A percentile compares a stretch with the other conserved stretches of the same genome.
Conservation (phyloP, 805 yeast genomes). For the Torulaspora indica region DNA sequence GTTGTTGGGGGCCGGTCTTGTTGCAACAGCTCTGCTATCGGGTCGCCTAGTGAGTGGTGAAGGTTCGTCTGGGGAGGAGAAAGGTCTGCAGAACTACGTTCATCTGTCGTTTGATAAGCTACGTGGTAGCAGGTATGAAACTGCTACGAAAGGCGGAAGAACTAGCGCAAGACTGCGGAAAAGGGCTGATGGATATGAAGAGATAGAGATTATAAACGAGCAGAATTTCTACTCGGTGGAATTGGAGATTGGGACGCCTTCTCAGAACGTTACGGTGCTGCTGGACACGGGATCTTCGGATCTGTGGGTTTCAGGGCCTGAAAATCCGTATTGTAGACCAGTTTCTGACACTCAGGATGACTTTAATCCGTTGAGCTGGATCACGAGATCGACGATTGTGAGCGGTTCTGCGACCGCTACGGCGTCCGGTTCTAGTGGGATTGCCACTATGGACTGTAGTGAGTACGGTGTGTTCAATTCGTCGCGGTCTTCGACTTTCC, state of each 20-base stretch:
- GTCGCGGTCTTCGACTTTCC: conserved; percentile 22
- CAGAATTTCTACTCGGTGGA: conserved; percentile 43
- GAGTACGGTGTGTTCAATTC: conserved; percentile 37
- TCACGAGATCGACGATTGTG: conserved; percentile 20
- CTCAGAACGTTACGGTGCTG: conserved; percentile 46
- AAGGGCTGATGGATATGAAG: conserved; percentile 15
- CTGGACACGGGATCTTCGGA: conserved; percentile 70
- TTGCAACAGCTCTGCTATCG: conserved; percentile 3
- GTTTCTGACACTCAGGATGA: conserved; percentile 1
- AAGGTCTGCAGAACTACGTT: conserved; percentile 2
- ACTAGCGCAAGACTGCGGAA: conserved; percentile 11
- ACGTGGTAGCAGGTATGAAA: conserved; percentile 22
- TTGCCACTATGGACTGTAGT: conserved; percentile 38
- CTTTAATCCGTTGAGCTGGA: conserved; percentile 22
- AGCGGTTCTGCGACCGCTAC: conserved; percentile 7
- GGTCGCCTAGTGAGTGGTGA: conserved; percentile 1
- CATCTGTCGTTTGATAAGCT: conserved; percentile 25
- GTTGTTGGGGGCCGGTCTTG: conserved; percentile 3
- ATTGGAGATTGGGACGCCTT: conserved; percentile 48
- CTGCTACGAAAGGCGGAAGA: conserved; percentile 11
- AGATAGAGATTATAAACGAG: conserved; percentile 34
- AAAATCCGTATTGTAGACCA: conserved; percentile 44
- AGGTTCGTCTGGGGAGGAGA: neutral
- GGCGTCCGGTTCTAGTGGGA: conserved; percentile 7
- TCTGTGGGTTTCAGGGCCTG: conserved; percentile 47